phyloP scores from a whole-genome alignment of 306 rosid genomes.

The Trifolium dubium region DNA sequence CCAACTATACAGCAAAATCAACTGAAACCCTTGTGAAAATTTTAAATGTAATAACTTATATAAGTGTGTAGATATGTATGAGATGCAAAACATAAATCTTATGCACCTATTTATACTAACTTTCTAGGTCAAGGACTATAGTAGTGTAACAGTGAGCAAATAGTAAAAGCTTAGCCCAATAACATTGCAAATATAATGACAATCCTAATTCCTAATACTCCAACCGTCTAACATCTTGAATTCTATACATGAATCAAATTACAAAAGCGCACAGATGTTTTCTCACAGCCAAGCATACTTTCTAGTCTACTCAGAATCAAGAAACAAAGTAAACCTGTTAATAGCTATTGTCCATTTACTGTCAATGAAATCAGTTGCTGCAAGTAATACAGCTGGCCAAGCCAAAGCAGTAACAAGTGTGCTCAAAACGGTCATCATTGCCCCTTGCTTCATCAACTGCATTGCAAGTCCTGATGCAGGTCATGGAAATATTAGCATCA shows the following conservation, averaged over 20 bases:
- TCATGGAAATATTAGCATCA: slow-evolving; percentile 36
- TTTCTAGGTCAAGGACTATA: background rate
- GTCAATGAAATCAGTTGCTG: slow-evolving; percentile 72
- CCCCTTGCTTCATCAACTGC: slow-evolving; percentile 75
- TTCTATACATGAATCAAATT: slow-evolving; percentile 25
- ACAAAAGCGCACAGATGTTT: background rate
- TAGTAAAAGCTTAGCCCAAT: slow-evolving; percentile 11
- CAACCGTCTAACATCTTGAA: slow-evolving; percentile 3
- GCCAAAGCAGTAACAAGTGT: slow-evolving; percentile 68
- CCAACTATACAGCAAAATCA: slow-evolving; percentile 26
- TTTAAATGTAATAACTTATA: background rate
- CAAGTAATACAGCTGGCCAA: slow-evolving; percentile 67
- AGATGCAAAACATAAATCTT: slow-evolving; percentile 3
- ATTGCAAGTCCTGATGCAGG: slow-evolving; percentile 58
- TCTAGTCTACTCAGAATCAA: slow-evolving; percentile 32
- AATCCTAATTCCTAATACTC: slow-evolving; percentile 29
- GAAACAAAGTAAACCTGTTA: slow-evolving; percentile 54
- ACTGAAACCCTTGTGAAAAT: slow-evolving; percentile 36
- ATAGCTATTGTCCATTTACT: slow-evolving; percentile 76
- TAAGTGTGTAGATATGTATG: background rate
- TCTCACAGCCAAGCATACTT: slow-evolving; percentile 3
- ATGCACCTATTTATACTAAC: background rate
- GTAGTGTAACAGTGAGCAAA: background rate
- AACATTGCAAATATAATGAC: slow-evolving; percentile 15
- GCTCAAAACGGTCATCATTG: slow-evolving; percentile 76